Evolutionary conservation across 768 basidiomycete genomes (phyloP).

Genomic region (Tulasnella sp.): DNA sequence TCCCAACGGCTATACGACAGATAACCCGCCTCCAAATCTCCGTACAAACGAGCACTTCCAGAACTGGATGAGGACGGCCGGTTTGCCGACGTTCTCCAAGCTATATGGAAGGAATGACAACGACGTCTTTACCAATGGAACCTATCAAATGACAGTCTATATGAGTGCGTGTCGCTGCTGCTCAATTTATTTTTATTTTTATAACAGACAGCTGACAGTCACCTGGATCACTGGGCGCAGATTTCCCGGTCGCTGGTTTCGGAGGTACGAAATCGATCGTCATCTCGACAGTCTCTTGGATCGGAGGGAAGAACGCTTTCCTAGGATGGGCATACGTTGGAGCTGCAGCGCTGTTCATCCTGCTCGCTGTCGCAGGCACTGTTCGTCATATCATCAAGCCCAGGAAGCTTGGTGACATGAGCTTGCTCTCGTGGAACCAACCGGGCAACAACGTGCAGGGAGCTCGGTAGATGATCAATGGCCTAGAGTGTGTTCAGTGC

Average conservation of each 20-base stretch:
- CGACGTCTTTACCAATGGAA: slow-evolving; percentile 55
- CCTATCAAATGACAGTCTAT: slow-evolving; percentile 62
- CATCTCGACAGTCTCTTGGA: slow-evolving; percentile 96
- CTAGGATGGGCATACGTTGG: slow-evolving; percentile 97
- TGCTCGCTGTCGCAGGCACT: slow-evolving; percentile 80
- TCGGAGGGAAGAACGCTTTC: slow-evolving; percentile 97
- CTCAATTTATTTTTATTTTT: slow-evolving; percentile 15
- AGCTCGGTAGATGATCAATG: slow-evolving; percentile 3
- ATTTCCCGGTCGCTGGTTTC: slow-evolving; percentile 85
- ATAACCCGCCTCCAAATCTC: slow-evolving; percentile 61
- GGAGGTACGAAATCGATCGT: slow-evolving; percentile 94
- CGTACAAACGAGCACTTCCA: slow-evolving; percentile 83
- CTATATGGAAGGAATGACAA: slow-evolving; percentile 86
- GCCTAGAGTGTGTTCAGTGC: neutral
- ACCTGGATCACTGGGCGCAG: slow-evolving; percentile 32
- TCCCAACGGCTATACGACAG: slow-evolving; percentile 59
- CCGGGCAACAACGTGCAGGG: slow-evolving; percentile 21
- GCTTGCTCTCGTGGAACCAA: slow-evolving; percentile 75
- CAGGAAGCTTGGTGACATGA: slow-evolving; percentile 84
- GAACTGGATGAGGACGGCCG: slow-evolving; percentile 99
- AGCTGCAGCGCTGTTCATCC: slow-evolving; percentile 73
- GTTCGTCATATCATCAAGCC: slow-evolving; percentile 87
- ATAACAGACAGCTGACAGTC: neutral
- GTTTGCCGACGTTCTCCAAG: slow-evolving; percentile 93
- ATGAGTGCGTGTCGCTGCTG: slow-evolving; percentile 53